phyloP scores from a whole-genome alignment of 257 asterid species.

The Vinca minor region DNA sequence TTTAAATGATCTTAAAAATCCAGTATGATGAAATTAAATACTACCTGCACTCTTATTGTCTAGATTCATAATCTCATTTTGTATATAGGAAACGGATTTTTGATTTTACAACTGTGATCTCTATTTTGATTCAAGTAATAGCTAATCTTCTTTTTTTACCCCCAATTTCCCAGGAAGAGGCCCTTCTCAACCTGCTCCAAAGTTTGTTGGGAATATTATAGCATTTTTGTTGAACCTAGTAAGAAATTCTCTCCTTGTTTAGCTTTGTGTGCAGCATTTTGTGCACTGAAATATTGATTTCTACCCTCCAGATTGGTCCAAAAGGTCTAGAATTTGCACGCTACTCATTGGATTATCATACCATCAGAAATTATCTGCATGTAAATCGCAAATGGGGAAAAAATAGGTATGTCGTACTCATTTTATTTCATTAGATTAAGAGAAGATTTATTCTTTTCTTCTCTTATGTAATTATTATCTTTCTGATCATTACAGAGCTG shows the following conservation, averaged over 20 bases:
- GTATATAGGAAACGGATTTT: background rate
- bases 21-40: background rate
- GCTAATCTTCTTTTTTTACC: constrained; percentile 8
- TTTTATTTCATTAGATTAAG: background rate
- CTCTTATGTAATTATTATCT: background rate
- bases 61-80: background rate
- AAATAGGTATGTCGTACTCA: constrained; percentile 42
- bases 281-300: constrained; percentile 15
- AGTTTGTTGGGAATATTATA: constrained; percentile 64
- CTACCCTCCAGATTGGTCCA: constrained; percentile 63
- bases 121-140: constrained; percentile 2
- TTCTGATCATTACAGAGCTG: constrained; percentile 60
- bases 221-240: constrained; percentile 80
- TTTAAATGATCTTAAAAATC: background rate
- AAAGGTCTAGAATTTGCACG: constrained; percentile 97
- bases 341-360: constrained; percentile 90
- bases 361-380: constrained; percentile 79
- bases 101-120: background rate
- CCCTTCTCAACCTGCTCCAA: constrained; percentile 83
- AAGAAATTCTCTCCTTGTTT: constrained; percentile 23
- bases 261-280: constrained; percentile 3
- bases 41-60: background rate
- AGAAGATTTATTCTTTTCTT: constrained; percentile 5
- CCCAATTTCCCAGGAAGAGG: constrained; percentile 57
- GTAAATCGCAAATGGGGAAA: constrained; percentile 86